Evolutionary conservation across 73 alveolate genomes (phyloP).

Genomic region (Paramecium pentaurelia): DNA sequence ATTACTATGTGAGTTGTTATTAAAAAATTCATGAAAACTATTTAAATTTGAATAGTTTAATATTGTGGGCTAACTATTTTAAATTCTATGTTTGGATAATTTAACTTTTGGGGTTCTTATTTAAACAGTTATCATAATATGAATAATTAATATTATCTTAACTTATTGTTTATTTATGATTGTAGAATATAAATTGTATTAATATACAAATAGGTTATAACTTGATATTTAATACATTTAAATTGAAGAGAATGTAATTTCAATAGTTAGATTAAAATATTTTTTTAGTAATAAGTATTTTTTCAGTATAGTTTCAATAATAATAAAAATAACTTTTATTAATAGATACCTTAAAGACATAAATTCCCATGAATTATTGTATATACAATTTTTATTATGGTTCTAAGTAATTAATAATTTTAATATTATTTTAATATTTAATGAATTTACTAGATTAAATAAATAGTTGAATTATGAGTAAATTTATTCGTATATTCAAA

Average conservation of each 20-base stretch:
- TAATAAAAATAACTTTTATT: background rate
- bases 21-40: background rate
- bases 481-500: background rate
- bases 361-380: background rate
- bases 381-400: background rate
- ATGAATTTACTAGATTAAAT: background rate
- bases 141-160: background rate
- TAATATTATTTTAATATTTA: background rate
- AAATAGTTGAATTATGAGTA: background rate
- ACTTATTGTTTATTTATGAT: background rate
- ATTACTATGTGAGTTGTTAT: background rate
- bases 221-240: conserved; percentile 91
- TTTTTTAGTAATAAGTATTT: background rate
- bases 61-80: background rate
- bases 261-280: background rate
- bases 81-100: background rate
- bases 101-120: background rate
- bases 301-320: background rate
- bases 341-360: background rate
- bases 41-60: background rate
- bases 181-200: background rate
- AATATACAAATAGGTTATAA: conserved; percentile 68
- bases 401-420: background rate
- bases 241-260: conserved; percentile 83
- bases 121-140: background rate